Evolutionary conservation across 139 green algal species (phyloP).

Genomic region (Axilococcus clingmanii): DNA sequence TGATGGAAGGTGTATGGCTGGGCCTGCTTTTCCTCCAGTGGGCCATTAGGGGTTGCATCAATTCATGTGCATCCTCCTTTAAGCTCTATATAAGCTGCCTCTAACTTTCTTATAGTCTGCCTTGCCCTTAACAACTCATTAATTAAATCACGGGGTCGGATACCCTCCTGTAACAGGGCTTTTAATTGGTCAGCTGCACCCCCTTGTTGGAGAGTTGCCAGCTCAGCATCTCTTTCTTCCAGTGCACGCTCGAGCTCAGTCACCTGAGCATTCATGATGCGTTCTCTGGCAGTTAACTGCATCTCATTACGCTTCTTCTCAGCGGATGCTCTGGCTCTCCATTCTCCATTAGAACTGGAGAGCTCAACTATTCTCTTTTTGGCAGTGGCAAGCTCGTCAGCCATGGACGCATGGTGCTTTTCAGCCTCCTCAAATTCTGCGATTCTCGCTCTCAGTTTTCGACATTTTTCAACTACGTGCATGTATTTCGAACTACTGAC

Average conservation of each 20-base stretch:
- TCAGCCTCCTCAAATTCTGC: slow-evolving; percentile 16
- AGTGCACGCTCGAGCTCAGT: slow-evolving; percentile 26
- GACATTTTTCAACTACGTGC: slow-evolving; percentile 30
- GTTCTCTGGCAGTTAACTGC: slow-evolving; percentile 4
- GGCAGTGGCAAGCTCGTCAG: slow-evolving; percentile 30
- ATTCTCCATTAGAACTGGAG: slow-evolving; percentile 32
- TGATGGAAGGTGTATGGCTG: neutral
- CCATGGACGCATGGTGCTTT: slow-evolving; percentile 20
- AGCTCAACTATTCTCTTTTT: slow-evolving; percentile 29
- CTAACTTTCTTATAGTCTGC: too few relatives aligned
- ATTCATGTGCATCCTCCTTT: neutral
- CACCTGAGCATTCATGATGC: slow-evolving; percentile 13
- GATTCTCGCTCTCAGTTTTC: slow-evolving; percentile 20
- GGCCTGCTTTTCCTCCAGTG: too few relatives aligned
- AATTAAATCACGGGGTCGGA: slow-evolving; percentile 10
- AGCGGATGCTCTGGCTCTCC: slow-evolving; percentile 24
- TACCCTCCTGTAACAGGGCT: slow-evolving; percentile 13
- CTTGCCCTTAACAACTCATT: slow-evolving; percentile 13
- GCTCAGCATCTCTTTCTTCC: slow-evolving; percentile 27
- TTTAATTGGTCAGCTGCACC: slow-evolving; percentile 2
- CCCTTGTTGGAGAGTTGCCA: slow-evolving; percentile 12
- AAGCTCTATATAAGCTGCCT: too few relatives aligned
- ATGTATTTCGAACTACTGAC: slow-evolving; percentile 69
- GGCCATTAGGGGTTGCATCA: too few relatives aligned
- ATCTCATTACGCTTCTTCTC: slow-evolving; percentile 7